Evolutionary conservation across 2,329 filamentous ascomycete species (phyloP), one percentile per base, ranked within the genome.

Genomic region (Fusarium brevicatenulatum): DNA sequence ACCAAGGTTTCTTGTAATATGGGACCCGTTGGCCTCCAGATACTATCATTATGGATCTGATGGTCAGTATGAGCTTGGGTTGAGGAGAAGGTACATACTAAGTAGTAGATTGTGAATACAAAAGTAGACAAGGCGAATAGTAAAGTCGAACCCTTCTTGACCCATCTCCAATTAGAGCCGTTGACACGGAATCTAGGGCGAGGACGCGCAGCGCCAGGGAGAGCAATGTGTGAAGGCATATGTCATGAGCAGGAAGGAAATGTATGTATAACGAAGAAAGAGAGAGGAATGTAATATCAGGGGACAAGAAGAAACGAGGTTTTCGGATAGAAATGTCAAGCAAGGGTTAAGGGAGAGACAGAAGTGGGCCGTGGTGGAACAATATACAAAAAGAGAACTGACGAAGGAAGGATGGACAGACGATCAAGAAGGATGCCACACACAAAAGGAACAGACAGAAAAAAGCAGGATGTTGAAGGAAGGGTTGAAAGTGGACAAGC

Each of bases 11-110:
- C 70, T 15, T 60, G 43, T 13, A 71, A 57, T 61, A 71, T 73
- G 11, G 70, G 61, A 30, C 57, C 50, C 21, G 53, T 55, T 18
- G 70, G 63, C 23, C 63, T 54, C 62, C 70, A 72, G 30, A 73
- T 32, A 47, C 32, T 62, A 60, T 73, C 66, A 73, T 73, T 73
- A 73, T 68, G 30, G 25, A 73, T 73, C 70, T 73, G 42, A 18
- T 34, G 52, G 66, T 72, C 52, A 72, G 70, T 42, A 13, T 36
- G 44, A 55, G 50, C 9, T 42, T 47, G 11, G 5, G 4, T 10
- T 0, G 15, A 9, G 18, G 1, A n/a, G 9, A 13, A 5, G 15
- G 9, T 11, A n/a, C 70, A 36, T 73, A 73, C 70, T 68, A 73
- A 50, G 50, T 58, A 70, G 36, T 62, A 73, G n/a, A 72, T 46